Base-by-base conservation (phyloP, 2,329 filamentous ascomycete genomes). In the Pseudogymnoascus destructans region DNA sequence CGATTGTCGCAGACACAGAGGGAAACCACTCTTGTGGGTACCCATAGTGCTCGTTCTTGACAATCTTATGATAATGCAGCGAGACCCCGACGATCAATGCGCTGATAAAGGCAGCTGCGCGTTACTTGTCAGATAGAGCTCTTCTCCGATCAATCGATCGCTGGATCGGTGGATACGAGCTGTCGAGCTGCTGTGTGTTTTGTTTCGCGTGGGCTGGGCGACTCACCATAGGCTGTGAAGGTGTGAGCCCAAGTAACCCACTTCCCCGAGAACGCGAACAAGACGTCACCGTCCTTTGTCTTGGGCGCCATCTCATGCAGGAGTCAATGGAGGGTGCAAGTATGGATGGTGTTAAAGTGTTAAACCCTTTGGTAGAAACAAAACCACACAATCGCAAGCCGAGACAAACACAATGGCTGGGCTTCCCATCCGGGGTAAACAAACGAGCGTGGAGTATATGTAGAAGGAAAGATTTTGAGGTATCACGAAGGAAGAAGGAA, bases 11-110 rank as follows among this genome's bases (percentile, higher is more conserved):
- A 27, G 92, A 96, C 19, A 96, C 91, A 42, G 91, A 95, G 60
- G 91, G 91, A 68, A 95, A 95, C 91, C 91, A 96, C 77, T 96
- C 91, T 65, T 95, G 78, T 1, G 91, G 91, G 69, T 95, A 95
- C 66, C 89, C 89, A 72, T 90, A 95, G 75, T 91, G 87, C 73
- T 98, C 90, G 73, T 98, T 98, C 73, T 96, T 79, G 59, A 98
- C 93, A 65, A 98, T 98, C 76, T 98, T 98, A 69, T 87, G 81
- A 74, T 93, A 97, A 74, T 98, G 93, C 55, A 98, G 79, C 58
- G 77, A 79, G 59, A 85, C 76, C 64, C 92, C 92, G 61, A 95
- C 84, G 59, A 92, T 71, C 64, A 97, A 77, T 60, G 92, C 92
- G 69, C 89, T 89, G 63, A 95, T 63, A 69, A 97, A 97, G 59